Evolutionary conservation across 345 rosid species (phyloP).

Genomic region (Aethionema arabicum): DNA sequence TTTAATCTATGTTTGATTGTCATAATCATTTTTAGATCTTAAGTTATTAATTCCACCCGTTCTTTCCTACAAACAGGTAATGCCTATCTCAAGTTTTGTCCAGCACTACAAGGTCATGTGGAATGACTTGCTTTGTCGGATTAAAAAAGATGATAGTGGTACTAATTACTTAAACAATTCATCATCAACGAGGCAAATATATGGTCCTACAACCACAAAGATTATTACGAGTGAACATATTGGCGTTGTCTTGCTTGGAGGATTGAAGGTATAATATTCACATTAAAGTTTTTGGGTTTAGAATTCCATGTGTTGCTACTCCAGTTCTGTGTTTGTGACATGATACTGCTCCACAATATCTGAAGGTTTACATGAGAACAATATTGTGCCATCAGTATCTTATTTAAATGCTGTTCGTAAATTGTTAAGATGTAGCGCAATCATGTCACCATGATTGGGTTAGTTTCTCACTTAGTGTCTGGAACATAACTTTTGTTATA

Average conservation of each 20-base stretch:
- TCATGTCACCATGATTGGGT: slow-evolving; percentile 7
- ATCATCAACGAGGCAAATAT: slow-evolving; percentile 34
- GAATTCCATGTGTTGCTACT: slow-evolving; percentile 7
- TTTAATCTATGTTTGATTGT: background rate
- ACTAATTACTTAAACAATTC: slow-evolving; percentile 25
- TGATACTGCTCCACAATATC: background rate
- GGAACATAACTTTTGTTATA: slow-evolving; percentile 16
- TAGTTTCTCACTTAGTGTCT: slow-evolving; percentile 14
- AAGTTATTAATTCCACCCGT: background rate
- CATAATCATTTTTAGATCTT: slow-evolving; percentile 5
- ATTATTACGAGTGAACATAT: slow-evolving; percentile 53
- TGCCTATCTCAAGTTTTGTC: slow-evolving; percentile 64
- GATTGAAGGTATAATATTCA: slow-evolving; percentile 57
- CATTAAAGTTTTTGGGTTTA: background rate
- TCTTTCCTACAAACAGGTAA: slow-evolving; percentile 47
- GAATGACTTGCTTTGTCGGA: slow-evolving; percentile 37
- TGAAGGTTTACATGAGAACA: slow-evolving; percentile 8
- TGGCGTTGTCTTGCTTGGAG: slow-evolving; percentile 64
- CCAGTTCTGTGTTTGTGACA: slow-evolving; percentile 10
- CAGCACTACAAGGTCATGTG: slow-evolving; percentile 52
- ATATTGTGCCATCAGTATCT: slow-evolving; percentile 9
- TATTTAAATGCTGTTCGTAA: background rate
- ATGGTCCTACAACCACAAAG: slow-evolving; percentile 44
- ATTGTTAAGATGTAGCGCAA: slow-evolving; percentile 16
- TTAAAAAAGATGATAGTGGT: slow-evolving; percentile 25